Evolutionary conservation across 768 basidiomycete genomes (phyloP), one percentile per base, ranked within the genome.

Genomic region (Mycena pura): DNA sequence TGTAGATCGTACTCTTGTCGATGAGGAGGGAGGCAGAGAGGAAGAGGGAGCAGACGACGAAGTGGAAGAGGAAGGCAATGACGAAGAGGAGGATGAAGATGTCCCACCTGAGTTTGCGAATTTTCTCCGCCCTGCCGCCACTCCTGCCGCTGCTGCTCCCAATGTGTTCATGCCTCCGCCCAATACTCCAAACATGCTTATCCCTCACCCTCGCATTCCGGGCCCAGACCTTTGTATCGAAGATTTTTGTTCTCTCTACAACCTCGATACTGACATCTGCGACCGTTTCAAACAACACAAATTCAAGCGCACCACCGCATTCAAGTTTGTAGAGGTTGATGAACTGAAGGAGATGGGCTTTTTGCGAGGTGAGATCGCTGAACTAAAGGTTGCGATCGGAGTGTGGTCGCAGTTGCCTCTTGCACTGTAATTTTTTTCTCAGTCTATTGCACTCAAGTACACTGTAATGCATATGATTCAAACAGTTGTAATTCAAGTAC

Each of bases 301-400:
- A 27, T 63, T 52, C 28, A 56, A 68, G 9, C 52, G 55, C 4
- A 69, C 65, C 0, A 56, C 56, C 29, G 53, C 65, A 2, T 68
- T 69, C 34, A 7, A 46, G 11, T 67, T 66, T 25, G 61, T 69
- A 1, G 50, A 53, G 9, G 43, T 63, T 5, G 38, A 27, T 0
- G 60, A 72, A 15, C 59, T 73, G 6, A 45, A 29, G 19, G 39
- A 34, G 14, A 68, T 71, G 65, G 66, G 56, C 0, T 72, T 72
- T 63, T 58, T 65, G 48, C 36, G 32, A 0, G 62, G 62, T 3
- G 55, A 57, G 17, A 34, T 63, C 14, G 62, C 49, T 1, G 43
- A 58, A 14, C 36, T 63, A 5, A 44, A 56, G 28, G 54, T 31
- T 6, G 48, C 48, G 9, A 32, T 62, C 17, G 19, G 4, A 3